A percentile compares a stretch with the other conserved stretches of the same genome.
Conservation (phyloP, 2,329 filamentous ascomycete species). For the Venturia asperata region DNA sequence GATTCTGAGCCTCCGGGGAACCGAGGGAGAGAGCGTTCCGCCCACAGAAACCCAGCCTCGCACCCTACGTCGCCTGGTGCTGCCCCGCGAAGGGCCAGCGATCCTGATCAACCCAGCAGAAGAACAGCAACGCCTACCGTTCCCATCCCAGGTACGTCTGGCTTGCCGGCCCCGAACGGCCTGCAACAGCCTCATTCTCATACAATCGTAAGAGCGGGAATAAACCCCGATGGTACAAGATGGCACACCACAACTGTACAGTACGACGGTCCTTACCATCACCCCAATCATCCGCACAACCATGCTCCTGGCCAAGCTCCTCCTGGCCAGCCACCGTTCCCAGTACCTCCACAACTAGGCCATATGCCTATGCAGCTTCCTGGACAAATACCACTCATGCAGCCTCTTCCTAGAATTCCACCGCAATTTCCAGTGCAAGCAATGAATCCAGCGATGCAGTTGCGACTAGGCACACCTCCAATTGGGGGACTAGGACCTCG, state of each 20-base stretch:
- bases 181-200: slow-evolving; percentile 12
- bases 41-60: neutral
- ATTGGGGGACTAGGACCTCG: slow-evolving; percentile 7
- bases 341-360: neutral
- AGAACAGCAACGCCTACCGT: neutral
- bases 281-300: slow-evolving; percentile 7
- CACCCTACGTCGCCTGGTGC: neutral
- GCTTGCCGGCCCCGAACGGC: slow-evolving; percentile 1
- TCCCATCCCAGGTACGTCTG: neutral
- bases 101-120: neutral
- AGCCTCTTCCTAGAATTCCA: slow-evolving; percentile 9
- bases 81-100: slow-evolving; percentile 1
- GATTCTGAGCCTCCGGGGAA: neutral
- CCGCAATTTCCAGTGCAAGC: slow-evolving; percentile 10
- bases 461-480: slow-evolving; percentile 14
- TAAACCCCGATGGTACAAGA: slow-evolving; percentile 15
- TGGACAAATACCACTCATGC: slow-evolving; percentile 10
- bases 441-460: slow-evolving; percentile 5
- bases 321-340: neutral
- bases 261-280: neutral
- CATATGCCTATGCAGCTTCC: slow-evolving; percentile 6
- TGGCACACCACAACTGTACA: slow-evolving; percentile 13
- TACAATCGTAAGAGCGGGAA: slow-evolving; percentile 7
- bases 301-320: slow-evolving; percentile 13
- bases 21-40: neutral